Conservation (phyloP, 176 grass and related monocot species). For the Lolium perenne region DNA sequence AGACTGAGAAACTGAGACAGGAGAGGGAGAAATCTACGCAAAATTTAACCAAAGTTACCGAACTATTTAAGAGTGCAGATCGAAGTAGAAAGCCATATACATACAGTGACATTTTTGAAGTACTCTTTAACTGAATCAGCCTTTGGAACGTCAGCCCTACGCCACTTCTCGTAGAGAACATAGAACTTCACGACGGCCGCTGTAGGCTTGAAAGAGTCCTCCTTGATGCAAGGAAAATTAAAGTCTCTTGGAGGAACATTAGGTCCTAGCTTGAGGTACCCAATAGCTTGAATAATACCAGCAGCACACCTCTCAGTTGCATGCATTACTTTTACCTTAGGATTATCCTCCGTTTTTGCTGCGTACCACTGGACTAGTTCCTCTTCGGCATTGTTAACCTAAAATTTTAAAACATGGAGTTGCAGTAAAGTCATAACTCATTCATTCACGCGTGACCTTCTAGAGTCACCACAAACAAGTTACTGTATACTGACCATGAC, state of each 20-base stretch:
- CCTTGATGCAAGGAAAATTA: conserved; percentile 45
- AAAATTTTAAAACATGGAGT: conserved; percentile 12
- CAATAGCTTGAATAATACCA: conserved; percentile 30
- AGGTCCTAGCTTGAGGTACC: conserved; percentile 32
- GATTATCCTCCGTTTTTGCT: conserved; percentile 27
- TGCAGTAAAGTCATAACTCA: neutral
- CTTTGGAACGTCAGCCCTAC: conserved; percentile 51
- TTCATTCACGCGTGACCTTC: neutral
- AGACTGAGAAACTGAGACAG: neutral
- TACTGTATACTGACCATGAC: conserved; percentile 66
- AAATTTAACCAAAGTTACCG: conserved; percentile 1
- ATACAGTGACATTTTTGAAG: conserved; percentile 67
- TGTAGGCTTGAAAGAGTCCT: conserved; percentile 52
- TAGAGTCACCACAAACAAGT: neutral
- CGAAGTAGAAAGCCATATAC: conserved; percentile 10
- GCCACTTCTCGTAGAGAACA: conserved; percentile 72
- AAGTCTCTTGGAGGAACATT: conserved; percentile 38
- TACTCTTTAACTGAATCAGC: conserved; percentile 48
- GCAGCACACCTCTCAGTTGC: conserved; percentile 25
- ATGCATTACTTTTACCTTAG: conserved; percentile 6
- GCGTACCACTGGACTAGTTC: conserved; percentile 22
- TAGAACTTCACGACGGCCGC: conserved; percentile 62
- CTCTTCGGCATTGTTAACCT: conserved; percentile 35
- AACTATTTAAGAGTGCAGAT: neutral
- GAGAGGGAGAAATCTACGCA: neutral